Base-by-base conservation (phyloP, 176 grass and related monocot species). In the Tillandsia fasciculata region DNA sequence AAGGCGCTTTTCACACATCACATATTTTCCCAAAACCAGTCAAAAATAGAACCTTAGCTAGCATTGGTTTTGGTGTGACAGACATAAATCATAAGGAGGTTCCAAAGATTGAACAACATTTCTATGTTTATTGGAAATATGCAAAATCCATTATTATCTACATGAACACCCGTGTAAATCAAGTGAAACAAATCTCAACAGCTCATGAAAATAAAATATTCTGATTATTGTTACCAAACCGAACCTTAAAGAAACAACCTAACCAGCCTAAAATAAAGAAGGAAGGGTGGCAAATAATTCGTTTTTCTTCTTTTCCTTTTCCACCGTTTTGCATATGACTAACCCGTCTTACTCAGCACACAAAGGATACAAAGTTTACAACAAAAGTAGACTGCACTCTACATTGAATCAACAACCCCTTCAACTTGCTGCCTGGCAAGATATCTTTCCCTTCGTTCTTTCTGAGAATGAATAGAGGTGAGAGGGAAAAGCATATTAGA, bases 391-490 rank as follows among this genome's bases (percentile, higher is more conserved):
- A 42, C 50, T 67, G 4, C 13, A 26, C 48, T 78, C 80, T 82
- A 99, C 56, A 88, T 77, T 58, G 94, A 99, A 88, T 99, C 89
- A 81, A 42, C 33, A 42, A 82, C 82, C 71, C 65, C 76, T 90
- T 90, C 87, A 15, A 87, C 74, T 69, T 99, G 94, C 69, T 92
- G 94, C 51, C 85, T 84, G 73, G 94, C 94, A 72, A 99, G 87
- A 73, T 93, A 99, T 76, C 87, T 81, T 79, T 99, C 94, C 79
- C 94, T 93, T 76, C 94, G 82, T 73, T 99, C 89, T 75, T 93
- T 99, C 94, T 99, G 67, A 56, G 80, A 77, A 81, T 18, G 18
- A 70, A 58, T 14, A 52, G 68, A 74, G 64, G 12, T 13, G 49
- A 42, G 3, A 66, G 68, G 74, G 59, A 29, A 66, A 12, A 80